phyloP scores from a whole-genome alignment of 768 basidiomycete genomes.

The Pleurotus ostreatus region DNA sequence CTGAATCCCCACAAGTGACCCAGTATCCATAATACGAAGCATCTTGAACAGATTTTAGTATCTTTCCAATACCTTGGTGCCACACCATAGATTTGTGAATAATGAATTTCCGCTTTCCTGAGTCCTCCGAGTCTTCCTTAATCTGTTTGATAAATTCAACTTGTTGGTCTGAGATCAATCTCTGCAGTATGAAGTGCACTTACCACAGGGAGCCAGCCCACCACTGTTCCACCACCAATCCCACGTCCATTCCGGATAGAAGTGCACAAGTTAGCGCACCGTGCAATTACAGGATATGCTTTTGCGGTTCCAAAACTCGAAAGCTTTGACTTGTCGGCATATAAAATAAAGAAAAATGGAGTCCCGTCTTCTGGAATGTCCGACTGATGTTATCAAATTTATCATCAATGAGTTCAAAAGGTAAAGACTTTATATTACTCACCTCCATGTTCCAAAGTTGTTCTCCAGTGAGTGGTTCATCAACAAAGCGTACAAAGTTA shows the following conservation, averaged over 20 bases:
- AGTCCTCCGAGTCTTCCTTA: slow-evolving; percentile 25
- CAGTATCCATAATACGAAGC: slow-evolving; percentile 17
- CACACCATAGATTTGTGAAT: slow-evolving; percentile 31
- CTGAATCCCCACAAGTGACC: slow-evolving; percentile 22
- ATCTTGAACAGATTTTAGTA: slow-evolving; percentile 22
- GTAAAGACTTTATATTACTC: no score
- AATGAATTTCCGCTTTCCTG: slow-evolving; percentile 25
- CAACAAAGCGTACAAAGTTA: slow-evolving; percentile 22
- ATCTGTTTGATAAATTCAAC: slow-evolving; percentile 10
- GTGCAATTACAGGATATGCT: slow-evolving; percentile 31
- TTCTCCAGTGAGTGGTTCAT: slow-evolving; percentile 35
- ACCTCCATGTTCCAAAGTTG: slow-evolving; percentile 27
- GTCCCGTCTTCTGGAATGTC: slow-evolving; percentile 18
- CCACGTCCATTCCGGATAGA: slow-evolving; percentile 28
- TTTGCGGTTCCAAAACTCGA: slow-evolving; percentile 33
- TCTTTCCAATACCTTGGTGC: slow-evolving; percentile 27
- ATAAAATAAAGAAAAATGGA: slow-evolving; percentile 28
- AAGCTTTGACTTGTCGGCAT: slow-evolving; percentile 36
- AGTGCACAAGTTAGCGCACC: slow-evolving; percentile 26
- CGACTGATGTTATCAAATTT: background rate
- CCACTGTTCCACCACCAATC: slow-evolving; percentile 28
- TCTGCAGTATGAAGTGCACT: no score
- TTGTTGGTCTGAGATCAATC: no score
- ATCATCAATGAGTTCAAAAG: no score
- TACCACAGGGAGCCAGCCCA: slow-evolving; percentile 32